Conservation (phyloP, 306 rosid species). For the Quercus parvula region DNA sequence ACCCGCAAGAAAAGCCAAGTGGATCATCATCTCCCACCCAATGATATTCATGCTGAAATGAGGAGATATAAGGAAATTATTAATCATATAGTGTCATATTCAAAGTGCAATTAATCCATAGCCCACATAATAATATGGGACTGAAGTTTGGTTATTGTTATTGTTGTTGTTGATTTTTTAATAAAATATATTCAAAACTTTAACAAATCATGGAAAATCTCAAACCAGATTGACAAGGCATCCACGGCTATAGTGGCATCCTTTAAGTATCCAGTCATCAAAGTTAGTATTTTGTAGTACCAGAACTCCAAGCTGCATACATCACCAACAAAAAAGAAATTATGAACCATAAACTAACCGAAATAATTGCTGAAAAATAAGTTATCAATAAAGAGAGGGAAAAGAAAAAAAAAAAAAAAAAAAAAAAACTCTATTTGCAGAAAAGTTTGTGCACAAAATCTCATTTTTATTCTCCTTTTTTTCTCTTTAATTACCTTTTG, state of each 20-base stretch:
- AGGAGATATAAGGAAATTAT: neutral
- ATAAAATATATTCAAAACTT: neutral
- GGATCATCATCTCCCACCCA: constrained; percentile 90
- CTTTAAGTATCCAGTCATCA: constrained; percentile 65
- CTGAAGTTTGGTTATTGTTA: too few relatives aligned
- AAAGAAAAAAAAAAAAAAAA: too few relatives aligned
- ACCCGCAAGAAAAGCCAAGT: constrained; percentile 71
- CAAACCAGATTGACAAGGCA: constrained; percentile 70
- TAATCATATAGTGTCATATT: neutral
- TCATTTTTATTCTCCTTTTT: too few relatives aligned
- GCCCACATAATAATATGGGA: too few relatives aligned
- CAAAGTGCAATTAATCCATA: neutral
- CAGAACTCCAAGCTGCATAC: constrained; percentile 63
- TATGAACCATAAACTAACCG: neutral
- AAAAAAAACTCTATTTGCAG: neutral
- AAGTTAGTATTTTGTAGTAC: constrained; percentile 61
- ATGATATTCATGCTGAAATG: constrained; percentile 67
- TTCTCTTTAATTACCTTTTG: too few relatives aligned
- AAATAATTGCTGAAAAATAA: neutral
- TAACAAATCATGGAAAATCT: neutral
- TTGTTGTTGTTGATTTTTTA: too few relatives aligned
- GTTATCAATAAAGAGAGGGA: too few relatives aligned
- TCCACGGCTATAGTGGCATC: constrained; percentile 69
- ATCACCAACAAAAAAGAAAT: neutral
- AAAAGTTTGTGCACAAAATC: too few relatives aligned